Evolutionary conservation across 2,329 filamentous ascomycete species (phyloP).

Genomic region (Lasiodiplodia citricola): DNA sequence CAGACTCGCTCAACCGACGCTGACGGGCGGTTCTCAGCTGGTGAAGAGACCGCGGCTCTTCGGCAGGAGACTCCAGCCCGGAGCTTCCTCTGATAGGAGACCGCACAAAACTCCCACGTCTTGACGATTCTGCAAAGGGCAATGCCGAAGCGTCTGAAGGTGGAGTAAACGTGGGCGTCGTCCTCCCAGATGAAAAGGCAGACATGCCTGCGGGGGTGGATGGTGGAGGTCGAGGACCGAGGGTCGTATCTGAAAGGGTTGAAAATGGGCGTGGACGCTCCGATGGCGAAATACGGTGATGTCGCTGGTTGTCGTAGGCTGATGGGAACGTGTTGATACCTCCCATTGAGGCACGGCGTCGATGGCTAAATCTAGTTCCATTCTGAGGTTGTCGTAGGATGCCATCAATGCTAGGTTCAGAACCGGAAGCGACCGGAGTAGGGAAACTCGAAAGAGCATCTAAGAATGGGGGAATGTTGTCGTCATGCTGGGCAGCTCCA

Average conservation of each 20-base stretch:
- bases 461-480: slow-evolving; percentile 55
- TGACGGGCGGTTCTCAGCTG: slow-evolving; percentile 53
- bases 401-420: slow-evolving; percentile 56
- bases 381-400: slow-evolving; percentile 60
- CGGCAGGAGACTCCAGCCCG: slow-evolving; percentile 50
- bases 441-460: slow-evolving; percentile 58
- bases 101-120: slow-evolving; percentile 48
- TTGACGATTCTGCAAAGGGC: slow-evolving; percentile 43
- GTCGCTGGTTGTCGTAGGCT: slow-evolving; percentile 60
- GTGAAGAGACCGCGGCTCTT: slow-evolving; percentile 41
- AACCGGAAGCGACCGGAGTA: slow-evolving; percentile 51
- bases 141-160: slow-evolving; percentile 43
- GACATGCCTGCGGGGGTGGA: slow-evolving; percentile 65
- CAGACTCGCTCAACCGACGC: slow-evolving; percentile 64
- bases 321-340: slow-evolving; percentile 55
- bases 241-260: slow-evolving; percentile 59
- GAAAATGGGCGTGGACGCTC: slow-evolving; percentile 51
- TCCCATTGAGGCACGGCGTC: slow-evolving; percentile 60
- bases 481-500: slow-evolving; percentile 44
- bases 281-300: slow-evolving; percentile 50
- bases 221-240: slow-evolving; percentile 65
- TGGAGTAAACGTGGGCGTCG: slow-evolving; percentile 41
- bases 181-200: slow-evolving; percentile 59
- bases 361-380: slow-evolving; percentile 59
- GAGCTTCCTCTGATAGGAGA: slow-evolving; percentile 37